These are phyloP conservation scores for Clonostachys chloroleuca DNA, from an alignment of 2,329 filamentous ascomycete genomes.

Conservation along the genomic window DNA sequence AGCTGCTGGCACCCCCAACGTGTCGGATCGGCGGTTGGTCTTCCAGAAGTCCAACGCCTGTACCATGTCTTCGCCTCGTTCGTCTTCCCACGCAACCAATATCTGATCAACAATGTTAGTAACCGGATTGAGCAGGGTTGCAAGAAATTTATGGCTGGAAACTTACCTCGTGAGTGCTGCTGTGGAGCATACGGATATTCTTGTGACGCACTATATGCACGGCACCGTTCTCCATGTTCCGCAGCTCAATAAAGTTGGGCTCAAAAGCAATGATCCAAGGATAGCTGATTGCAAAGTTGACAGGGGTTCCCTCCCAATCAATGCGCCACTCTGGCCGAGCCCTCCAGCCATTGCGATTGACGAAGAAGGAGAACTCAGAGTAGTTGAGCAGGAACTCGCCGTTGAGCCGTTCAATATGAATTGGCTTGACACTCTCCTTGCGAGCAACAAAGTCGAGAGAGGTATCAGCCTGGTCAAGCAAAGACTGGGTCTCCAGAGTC, in stretches of 20 bases:
- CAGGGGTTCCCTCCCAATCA: conserved; percentile 92
- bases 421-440: conserved; percentile 89
- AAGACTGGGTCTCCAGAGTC: conserved; percentile 94
- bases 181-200: conserved; percentile 96
- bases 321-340: conserved; percentile 95
- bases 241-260: conserved; percentile 93
- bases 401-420: conserved; percentile 95
- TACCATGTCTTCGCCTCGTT: conserved; percentile 87
- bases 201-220: conserved; percentile 95
- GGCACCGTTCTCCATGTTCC: conserved; percentile 89
- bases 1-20: conserved; percentile 15
- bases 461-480: conserved; percentile 96
- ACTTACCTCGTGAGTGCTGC: conserved; percentile 89
- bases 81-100: conserved; percentile 95
- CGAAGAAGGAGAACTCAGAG: conserved; percentile 98
- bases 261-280: conserved; percentile 98
- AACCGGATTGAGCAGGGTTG: not conserved
- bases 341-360: conserved; percentile 97
- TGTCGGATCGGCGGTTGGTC: conserved; percentile 49
- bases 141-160: not conserved
- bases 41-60: conserved; percentile 97
- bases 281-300: conserved; percentile 89
- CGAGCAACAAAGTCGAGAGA: conserved; percentile 95
- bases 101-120: conserved; percentile 56
- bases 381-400: conserved; percentile 98